A percentile compares a stretch with the other conserved stretches of the same genome.
Evolutionary conservation across 495 filamentous ascomycete species (phyloP).

Genomic region (Hypoxylon perforatum): DNA sequence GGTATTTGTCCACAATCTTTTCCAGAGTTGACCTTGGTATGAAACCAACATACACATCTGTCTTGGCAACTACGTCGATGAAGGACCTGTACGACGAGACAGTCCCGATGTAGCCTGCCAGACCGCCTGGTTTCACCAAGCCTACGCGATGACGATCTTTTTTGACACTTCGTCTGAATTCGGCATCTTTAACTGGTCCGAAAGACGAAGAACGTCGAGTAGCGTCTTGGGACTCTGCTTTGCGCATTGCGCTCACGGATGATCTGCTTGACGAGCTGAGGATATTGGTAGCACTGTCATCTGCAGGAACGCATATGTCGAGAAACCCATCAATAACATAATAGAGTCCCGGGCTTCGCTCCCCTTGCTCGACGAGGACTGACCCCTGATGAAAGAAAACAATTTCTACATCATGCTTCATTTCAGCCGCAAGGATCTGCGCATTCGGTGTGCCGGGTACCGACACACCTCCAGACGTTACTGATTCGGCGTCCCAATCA

Average conservation of each 20-base stretch:
- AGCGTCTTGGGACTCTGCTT: constrained; percentile 42
- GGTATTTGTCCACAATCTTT: constrained; percentile 89
- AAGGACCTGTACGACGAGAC: constrained; percentile 96
- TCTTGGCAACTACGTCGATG: constrained; percentile 96
- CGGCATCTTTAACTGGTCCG: constrained; percentile 25
- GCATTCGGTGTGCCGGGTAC: constrained; percentile 52
- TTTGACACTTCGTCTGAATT: constrained; percentile 33
- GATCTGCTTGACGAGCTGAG: constrained; percentile 48
- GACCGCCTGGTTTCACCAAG: constrained; percentile 91
- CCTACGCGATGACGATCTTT: constrained; percentile 73
- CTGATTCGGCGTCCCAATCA: constrained; percentile 89
- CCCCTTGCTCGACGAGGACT: constrained; percentile 95
- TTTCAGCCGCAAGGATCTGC: constrained; percentile 72
- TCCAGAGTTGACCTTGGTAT: constrained; percentile 88
- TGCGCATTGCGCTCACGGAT: constrained; percentile 50
- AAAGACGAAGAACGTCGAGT: constrained; percentile 36
- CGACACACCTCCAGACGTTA: constrained; percentile 70
- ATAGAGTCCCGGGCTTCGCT: constrained; percentile 94
- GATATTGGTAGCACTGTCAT: constrained; percentile 50
- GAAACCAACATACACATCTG: constrained; percentile 98
- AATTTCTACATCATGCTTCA: constrained; percentile 94
- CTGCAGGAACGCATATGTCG: constrained; percentile 75
- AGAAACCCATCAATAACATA: constrained; percentile 98
- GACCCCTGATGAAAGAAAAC: constrained; percentile 96
- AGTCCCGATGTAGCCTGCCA: constrained; percentile 93